phyloP scores from a whole-genome alignment of 2,329 filamentous ascomycete genomes.

The Lachnellula subtilissima region DNA sequence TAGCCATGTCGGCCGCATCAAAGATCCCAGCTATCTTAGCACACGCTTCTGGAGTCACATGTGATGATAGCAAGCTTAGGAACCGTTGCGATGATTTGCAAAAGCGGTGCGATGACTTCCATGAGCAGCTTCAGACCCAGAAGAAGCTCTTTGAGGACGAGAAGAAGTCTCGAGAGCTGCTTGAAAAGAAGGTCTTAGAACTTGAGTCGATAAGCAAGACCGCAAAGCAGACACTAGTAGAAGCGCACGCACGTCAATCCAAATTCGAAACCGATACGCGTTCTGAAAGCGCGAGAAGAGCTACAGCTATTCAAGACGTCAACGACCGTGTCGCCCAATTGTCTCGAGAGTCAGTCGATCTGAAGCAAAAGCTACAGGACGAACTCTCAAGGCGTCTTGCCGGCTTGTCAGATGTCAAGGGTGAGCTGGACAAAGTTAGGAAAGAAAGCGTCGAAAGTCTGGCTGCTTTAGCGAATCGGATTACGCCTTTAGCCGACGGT shows the following conservation, averaged over 20 bases:
- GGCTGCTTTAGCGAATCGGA: neutral
- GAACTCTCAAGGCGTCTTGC: neutral
- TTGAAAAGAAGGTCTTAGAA: neutral
- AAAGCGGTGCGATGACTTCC: slow-evolving; percentile 4
- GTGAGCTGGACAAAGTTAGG: neutral
- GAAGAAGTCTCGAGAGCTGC: slow-evolving; percentile 4
- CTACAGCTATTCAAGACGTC: neutral
- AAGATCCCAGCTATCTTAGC: slow-evolving; percentile 8
- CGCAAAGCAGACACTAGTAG: neutral
- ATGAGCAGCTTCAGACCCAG: slow-evolving; percentile 6
- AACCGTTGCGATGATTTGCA: slow-evolving; percentile 3
- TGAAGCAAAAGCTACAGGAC: neutral
- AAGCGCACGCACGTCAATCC: neutral
- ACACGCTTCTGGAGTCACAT: neutral
- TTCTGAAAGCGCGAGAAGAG: neutral
- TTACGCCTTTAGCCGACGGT: neutral
- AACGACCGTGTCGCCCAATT: neutral
- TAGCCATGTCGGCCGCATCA: slow-evolving; percentile 1
- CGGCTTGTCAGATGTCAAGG: neutral
- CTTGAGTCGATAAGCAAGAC: neutral
- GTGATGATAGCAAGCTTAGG: slow-evolving; percentile 1
- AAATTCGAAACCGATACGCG: neutral
- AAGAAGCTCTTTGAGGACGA: slow-evolving; percentile 8
- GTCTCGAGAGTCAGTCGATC: neutral
- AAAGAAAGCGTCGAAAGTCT: neutral